Base-by-base conservation (phyloP, 164 flowering plant species). In the Euptelea pleiosperma region DNA sequence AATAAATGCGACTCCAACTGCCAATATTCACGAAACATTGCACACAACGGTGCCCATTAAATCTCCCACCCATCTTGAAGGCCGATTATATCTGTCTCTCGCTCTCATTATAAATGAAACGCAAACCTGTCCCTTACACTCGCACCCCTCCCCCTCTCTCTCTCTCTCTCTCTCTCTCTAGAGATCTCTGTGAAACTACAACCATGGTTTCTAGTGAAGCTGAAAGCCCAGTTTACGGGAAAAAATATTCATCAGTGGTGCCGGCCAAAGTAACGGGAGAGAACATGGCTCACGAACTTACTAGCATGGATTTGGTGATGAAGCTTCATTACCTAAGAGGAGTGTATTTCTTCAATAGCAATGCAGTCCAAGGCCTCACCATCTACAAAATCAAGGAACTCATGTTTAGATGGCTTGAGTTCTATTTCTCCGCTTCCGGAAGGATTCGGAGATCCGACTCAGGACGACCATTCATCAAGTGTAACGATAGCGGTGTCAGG, bases 401-500 rank as follows among this genome's bases (percentile, higher is more conserved):
- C 47, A 76, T 84, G 89, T 85, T 82, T 57, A n/a, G 29, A 3
- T 75, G 62, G 81, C 85, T 90, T 0, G 57, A 63, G 6, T 16
- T 41, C 11, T 77, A 49, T 57, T 52, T 45, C 64, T 30, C 58
- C 3, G 49, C 66, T 0, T 9, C 78, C 0, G 97, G 97, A 0
- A 64, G 95, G 58, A 61, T 90, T 33, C 56, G 97, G 58, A 60
- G 75, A 45, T 45, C 70, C 7, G 87, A 80, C 4, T 22, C 75
- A 0, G 89, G 82, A 6, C 62, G 86, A 52, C 87, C 82, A 10
- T 70, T 65, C 60, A 65, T 89, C 55, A 86, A 76, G 72, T 87
- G 89, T 46, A 89, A 84, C 66, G 96, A 89, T 39, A 56, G 81
- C 21, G 96, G 96, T 10, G 84, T 82, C 2, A 69, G 96, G 24